Base-by-base conservation (phyloP, 2,329 filamentous ascomycete genomes). In the Anisogramma anomala region DNA sequence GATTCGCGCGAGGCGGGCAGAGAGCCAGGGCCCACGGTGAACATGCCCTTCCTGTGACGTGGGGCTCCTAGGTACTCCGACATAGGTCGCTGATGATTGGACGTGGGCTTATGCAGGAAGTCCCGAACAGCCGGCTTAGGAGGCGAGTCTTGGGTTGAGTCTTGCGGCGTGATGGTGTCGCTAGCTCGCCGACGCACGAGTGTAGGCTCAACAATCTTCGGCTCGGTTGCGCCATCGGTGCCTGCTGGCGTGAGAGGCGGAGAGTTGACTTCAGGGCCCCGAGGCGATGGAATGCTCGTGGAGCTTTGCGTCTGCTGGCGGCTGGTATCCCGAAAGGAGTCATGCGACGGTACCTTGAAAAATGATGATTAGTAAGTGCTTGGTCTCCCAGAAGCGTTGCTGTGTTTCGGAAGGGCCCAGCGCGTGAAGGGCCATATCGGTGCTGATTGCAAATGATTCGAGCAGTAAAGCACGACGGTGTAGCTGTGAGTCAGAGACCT, bases 171-270 rank as follows among this genome's bases (percentile, higher is more conserved):
- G 53, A 84, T 77, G 18, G 58, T 48, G 37, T 56, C 55, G 39
- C 53, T 52, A n/a, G 47, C 47, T 13, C 42, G 35, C 13, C 48
- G 42, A 8, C 52, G 25, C 7, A 39, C 43, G 5, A 42, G 41
- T 8, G 39, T 30, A 3, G 43, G 55, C 14, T 53, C 50, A 3
- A 52, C 48, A 27, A 49, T 56, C 33, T 56, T 57, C 3, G 49
- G 46, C n/a, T 60, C 57, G 17, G 53, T 52, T 30, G 57, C 55
- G 26, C 61, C 62, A 15, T 64, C 64, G 32, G 85, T 89, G 38
- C 79, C 87, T 41, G 86, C 79, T 14, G 89, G 89, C 10, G 88
- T 95, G 39, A 96, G 71, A 31, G 87, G 87, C 50, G 89, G 89
- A 9, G 88, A 94, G 52, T 89, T 83, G 64, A 93, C 74, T 43